phyloP scores from a whole-genome alignment of 2,329 filamentous ascomycete genomes.

The Sclerotinia trifoliorum region DNA sequence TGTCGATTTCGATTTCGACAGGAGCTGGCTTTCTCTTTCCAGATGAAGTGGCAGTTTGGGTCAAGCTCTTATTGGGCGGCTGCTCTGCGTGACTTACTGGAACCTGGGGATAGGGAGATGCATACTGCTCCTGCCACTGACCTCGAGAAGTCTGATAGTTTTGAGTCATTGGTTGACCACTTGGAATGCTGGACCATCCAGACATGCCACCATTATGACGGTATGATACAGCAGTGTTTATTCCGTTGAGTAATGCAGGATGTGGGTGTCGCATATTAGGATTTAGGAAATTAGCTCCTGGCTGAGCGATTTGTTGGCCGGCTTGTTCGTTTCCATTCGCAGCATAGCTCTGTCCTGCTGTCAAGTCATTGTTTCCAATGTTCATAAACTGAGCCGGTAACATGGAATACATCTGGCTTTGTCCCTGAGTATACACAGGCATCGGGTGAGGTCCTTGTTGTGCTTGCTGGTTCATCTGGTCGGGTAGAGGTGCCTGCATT shows the following conservation, averaged over 20 bases:
- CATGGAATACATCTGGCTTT: background rate
- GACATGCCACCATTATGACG: too few species aligned
- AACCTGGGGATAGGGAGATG: background rate
- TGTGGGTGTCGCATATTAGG: too few species aligned
- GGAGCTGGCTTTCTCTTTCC: background rate
- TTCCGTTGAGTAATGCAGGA: background rate
- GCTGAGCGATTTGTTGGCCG: background rate
- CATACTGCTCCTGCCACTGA: too few species aligned
- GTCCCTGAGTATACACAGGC: background rate
- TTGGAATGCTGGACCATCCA: background rate
- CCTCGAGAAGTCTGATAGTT: too few species aligned
- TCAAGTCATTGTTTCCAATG: background rate
- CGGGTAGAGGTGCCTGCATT: background rate
- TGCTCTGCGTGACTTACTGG: background rate
- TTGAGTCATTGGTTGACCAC: background rate
- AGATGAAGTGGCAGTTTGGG: background rate
- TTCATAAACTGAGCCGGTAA: background rate
- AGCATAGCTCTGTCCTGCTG: background rate
- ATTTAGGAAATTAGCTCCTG: background rate
- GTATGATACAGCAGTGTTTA: too few species aligned
- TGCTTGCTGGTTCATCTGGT: background rate
- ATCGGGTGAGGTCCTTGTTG: background rate
- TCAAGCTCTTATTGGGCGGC: background rate
- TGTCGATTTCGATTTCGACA: background rate
- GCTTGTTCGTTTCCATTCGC: background rate